phyloP scores from a whole-genome alignment of 805 yeast genomes.

The Pichia nanzhaoensis region DNA sequence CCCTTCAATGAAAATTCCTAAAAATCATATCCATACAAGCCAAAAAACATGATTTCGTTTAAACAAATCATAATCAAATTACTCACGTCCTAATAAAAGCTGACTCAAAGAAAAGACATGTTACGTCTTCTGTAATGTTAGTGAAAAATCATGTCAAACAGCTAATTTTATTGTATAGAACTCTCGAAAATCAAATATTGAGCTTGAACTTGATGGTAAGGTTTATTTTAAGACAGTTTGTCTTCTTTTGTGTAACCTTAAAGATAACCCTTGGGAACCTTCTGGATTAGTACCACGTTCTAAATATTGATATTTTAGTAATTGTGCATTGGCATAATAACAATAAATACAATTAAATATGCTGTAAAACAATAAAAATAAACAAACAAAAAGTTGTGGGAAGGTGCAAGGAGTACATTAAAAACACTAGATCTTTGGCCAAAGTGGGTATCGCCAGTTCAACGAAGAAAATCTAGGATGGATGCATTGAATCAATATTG shows the following conservation, averaged over 20 bases:
- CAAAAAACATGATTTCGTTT: background rate
- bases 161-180: background rate
- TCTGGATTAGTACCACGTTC: conserved; percentile 3
- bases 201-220: conserved; percentile 11
- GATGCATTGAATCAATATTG: conserved; percentile 7
- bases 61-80: background rate
- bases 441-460: background rate
- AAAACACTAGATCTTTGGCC: conserved; percentile 8
- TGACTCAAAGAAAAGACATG: conserved; percentile 6
- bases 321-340: too few species aligned
- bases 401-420: conserved; percentile 4
- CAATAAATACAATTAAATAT: too few species aligned
- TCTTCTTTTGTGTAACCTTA: conserved; percentile 7
- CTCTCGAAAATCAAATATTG: background rate
- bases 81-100: background rate
- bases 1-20: too few species aligned
- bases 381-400: background rate
- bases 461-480: conserved; percentile 7
- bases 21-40: background rate
- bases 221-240: background rate
- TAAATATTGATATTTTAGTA: background rate
- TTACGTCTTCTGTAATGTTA: conserved; percentile 2
- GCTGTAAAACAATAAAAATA: background rate
- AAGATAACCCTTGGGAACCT: background rate
- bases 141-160: background rate